A percentile compares a stretch with the other conserved stretches of the same genome.
Conservation (phyloP, 306 rosid species). For the Ammopiptanthus mongolicus region DNA sequence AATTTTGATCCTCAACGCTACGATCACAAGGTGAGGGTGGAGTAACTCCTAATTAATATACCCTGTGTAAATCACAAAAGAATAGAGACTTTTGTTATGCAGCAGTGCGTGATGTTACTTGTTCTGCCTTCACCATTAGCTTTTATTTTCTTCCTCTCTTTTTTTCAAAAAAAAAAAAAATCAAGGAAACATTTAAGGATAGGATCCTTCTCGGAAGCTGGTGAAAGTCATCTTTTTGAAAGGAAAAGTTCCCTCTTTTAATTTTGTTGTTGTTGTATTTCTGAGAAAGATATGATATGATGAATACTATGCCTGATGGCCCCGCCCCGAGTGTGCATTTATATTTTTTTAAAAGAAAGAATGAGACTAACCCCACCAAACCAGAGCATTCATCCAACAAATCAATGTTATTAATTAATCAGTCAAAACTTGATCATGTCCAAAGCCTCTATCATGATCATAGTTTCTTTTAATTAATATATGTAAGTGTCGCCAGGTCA, state of each 20-base stretch:
- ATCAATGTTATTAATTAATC: slow-evolving; percentile 13
- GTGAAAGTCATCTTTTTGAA: slow-evolving; percentile 50
- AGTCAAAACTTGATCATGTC: slow-evolving; percentile 28
- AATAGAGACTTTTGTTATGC: slow-evolving; percentile 25
- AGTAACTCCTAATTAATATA: background rate
- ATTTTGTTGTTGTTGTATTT: slow-evolving; percentile 24
- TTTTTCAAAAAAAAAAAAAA: background rate
- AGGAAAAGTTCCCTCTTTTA: slow-evolving; percentile 39
- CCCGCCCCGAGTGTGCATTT: slow-evolving; percentile 8
- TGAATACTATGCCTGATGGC: slow-evolving; percentile 23
- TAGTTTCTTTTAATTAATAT: slow-evolving; percentile 15
- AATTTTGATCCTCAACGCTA: background rate
- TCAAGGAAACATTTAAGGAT: slow-evolving; percentile 35
- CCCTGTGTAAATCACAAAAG: background rate
- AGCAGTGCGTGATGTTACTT: slow-evolving; percentile 12
- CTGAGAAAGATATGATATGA: slow-evolving; percentile 40
- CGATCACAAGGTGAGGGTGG: background rate
- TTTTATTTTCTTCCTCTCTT: slow-evolving; percentile 3
- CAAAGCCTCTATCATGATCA: slow-evolving; percentile 10
- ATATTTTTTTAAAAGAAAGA: slow-evolving; percentile 8
- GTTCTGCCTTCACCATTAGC: slow-evolving; percentile 21
- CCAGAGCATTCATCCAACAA: slow-evolving; percentile 18
- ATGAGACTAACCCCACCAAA: slow-evolving; percentile 28
- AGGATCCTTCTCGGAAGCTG: slow-evolving; percentile 71
- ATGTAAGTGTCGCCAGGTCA: slow-evolving; percentile 1